Percentiles rank a stretch among this genome's conserved stretches.
phyloP scores from a whole-genome alignment of 192 early-diverging fungal genomes.

The Geranomyces michiganensis region DNA sequence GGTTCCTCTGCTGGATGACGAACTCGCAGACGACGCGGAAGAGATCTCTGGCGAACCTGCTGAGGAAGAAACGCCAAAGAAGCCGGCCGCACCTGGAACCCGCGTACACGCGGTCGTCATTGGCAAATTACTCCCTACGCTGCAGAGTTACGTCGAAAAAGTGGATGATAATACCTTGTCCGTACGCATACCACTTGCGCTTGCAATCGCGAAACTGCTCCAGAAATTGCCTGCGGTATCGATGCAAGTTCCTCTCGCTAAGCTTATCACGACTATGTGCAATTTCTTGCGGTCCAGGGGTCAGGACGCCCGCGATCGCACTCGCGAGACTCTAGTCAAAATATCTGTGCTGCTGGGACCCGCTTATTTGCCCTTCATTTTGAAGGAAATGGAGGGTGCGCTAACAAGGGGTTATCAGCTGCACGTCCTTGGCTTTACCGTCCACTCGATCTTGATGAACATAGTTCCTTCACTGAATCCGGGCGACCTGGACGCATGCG shows the following conservation, averaged over 20 bases:
- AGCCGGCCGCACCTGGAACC: not conserved
- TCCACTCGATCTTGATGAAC: constrained; percentile 80
- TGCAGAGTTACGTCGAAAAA: constrained; percentile 71
- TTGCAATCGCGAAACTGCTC: constrained; percentile 85
- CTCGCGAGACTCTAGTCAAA: constrained; percentile 84
- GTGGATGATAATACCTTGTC: constrained; percentile 75
- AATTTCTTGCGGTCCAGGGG: constrained; percentile 77
- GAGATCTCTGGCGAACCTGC: constrained; percentile 39
- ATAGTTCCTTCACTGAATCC: constrained; percentile 56
- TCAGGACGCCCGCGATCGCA: constrained; percentile 83
- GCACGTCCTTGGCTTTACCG: constrained; percentile 94
- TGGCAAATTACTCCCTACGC: constrained; percentile 76
- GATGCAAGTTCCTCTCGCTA: constrained; percentile 79
- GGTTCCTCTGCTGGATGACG: constrained; percentile 16
- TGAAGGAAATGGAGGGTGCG: constrained; percentile 79
- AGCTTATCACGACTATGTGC: constrained; percentile 84
- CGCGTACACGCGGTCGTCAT: constrained; percentile 77
- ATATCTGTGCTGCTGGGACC: constrained; percentile 84
- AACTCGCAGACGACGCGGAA: constrained; percentile 34
- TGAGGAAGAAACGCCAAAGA: constrained; percentile 29
- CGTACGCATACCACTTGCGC: constrained; percentile 81
- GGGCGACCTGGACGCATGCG: constrained; percentile 79
- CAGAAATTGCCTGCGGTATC: constrained; percentile 75
- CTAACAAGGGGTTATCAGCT: constrained; percentile 85
- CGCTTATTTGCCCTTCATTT: constrained; percentile 81